Evolutionary conservation across 1,284 basidiomycete species (phyloP).

Genomic region (Apiotrichum veenhuisii): DNA sequence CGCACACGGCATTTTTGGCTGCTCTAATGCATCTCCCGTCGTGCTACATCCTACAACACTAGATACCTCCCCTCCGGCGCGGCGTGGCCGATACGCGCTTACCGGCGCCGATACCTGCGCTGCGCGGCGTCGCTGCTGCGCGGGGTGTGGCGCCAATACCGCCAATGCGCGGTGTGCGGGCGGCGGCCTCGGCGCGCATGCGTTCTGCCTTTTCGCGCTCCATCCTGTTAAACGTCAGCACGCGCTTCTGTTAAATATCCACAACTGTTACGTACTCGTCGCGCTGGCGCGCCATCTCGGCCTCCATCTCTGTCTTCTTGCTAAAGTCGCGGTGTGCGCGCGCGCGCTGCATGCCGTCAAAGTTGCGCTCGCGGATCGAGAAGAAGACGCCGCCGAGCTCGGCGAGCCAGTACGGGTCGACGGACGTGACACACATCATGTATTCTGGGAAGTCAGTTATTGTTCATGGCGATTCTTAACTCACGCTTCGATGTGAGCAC

Average conservation of each 20-base stretch:
- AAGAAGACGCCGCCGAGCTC: slow-evolving; percentile 92
- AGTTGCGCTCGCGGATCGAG: slow-evolving; percentile 91
- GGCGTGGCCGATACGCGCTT: slow-evolving; percentile 57
- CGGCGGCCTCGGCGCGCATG: slow-evolving; percentile 58
- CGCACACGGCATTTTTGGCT: too few species aligned
- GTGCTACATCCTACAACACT: neutral
- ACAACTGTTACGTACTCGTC: slow-evolving; percentile 63
- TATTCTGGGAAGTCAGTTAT: slow-evolving; percentile 53
- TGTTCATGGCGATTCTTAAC: slow-evolving; percentile 1
- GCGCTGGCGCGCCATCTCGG: slow-evolving; percentile 76
- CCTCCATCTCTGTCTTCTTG: slow-evolving; percentile 78
- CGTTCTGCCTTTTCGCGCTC: slow-evolving; percentile 59
- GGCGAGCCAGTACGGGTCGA: slow-evolving; percentile 93
- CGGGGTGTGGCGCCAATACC: slow-evolving; percentile 57
- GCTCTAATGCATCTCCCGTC: neutral
- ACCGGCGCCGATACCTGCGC: slow-evolving; percentile 59
- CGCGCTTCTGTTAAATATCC: neutral
- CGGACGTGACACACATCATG: slow-evolving; percentile 93
- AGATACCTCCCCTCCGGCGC: slow-evolving; percentile 49
- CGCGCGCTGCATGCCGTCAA: slow-evolving; percentile 67
- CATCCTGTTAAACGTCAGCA: slow-evolving; percentile 18
- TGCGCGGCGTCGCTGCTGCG: slow-evolving; percentile 59
- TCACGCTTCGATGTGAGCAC: slow-evolving; percentile 81
- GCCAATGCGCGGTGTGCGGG: slow-evolving; percentile 65
- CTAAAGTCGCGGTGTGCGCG: slow-evolving; percentile 83